phyloP scores from a whole-genome alignment of 2,329 filamentous ascomycete species.

The Xylariales sp. region DNA sequence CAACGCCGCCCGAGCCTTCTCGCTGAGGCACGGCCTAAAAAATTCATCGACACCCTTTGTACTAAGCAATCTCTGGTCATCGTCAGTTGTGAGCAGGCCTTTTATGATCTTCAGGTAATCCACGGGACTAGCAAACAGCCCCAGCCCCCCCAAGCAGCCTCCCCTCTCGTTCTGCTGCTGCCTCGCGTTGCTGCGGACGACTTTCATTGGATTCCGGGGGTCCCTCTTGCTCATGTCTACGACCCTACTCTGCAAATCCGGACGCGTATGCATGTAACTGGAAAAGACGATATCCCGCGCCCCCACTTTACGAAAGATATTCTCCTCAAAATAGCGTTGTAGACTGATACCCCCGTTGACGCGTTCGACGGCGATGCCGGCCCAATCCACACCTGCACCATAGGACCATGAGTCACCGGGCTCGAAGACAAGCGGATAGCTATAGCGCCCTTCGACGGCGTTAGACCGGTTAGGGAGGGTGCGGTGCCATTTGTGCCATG shows the following conservation, averaged over 20 bases:
- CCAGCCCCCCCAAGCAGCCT: constrained; percentile 39
- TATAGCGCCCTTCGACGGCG: constrained; percentile 47
- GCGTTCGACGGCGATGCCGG: constrained; percentile 43
- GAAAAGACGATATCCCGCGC: constrained; percentile 38
- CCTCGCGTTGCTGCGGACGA: constrained; percentile 35
- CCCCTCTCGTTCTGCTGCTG: constrained; percentile 38
- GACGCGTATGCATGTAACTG: constrained; percentile 32
- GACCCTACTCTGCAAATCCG: constrained; percentile 33
- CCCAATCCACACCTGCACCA: constrained; percentile 58
- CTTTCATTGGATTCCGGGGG: constrained; percentile 29
- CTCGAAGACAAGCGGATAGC: constrained; percentile 56
- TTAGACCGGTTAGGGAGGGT: constrained; percentile 41
- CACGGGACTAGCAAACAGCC: constrained; percentile 37
- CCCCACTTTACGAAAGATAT: constrained; percentile 37
- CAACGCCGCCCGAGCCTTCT: constrained; percentile 36
- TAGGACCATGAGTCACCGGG: constrained; percentile 59
- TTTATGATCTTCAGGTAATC: constrained; percentile 39
- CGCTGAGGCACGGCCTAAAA: constrained; percentile 38
- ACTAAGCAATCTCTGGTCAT: constrained; percentile 32
- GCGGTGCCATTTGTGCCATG: constrained; percentile 44
- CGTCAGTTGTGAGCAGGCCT: constrained; percentile 34
- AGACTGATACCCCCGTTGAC: constrained; percentile 32
- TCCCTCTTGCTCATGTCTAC: constrained; percentile 43
- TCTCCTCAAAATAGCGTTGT: constrained; percentile 39
- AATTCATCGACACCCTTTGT: constrained; percentile 34